Evolutionary conservation across 2,329 filamentous ascomycete species (phyloP), one percentile per base, ranked within the genome.

Genomic region (Scedosporium boydii): DNA sequence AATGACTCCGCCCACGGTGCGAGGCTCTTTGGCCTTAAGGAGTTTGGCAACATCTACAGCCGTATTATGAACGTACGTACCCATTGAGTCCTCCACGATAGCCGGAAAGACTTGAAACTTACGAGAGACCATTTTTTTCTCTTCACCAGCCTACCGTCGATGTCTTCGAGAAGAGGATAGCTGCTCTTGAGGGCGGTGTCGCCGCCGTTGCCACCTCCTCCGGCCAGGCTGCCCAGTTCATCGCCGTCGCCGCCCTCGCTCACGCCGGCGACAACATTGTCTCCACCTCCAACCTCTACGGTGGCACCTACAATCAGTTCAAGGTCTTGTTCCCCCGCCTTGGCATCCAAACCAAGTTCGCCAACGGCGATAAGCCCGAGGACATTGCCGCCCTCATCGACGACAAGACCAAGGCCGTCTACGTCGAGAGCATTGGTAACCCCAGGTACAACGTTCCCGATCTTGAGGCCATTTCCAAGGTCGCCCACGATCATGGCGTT

Each of bases 31-130:
- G 90, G 91, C 72, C 90, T 99, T 75, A 96, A 98, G 80, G 92
- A 98, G 78, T 89, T 91, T 70, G 95, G 93, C 77, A 98, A 98
- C 78, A 96, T 98, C 75, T 99, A 99, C 82, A 95, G 88, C 74
- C 91, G 95, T 67, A 92, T 99, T 70, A 91, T 90, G 89, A 97
- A 98, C 77, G 90, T 91, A 71, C 72, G 84, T 76, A 14, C 16
- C 10, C 2, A 3, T 3, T 21, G 21, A 21, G 23, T 26, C 10
- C 27, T 23, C 27, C 6, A 14, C 51, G 9, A 38, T 10, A 63
- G 26, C 10, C 4, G 21, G 63, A 60, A 3, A 58, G 14, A 12
- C 42, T 46, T 16, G 42, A 18, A 18, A 18, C 16, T 53, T 59
- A 63, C 48, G 60, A n/a, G 23, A 41, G 14, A 18, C 16, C 18